Conservation (phyloP, 441 rosid genomes). For the Mallotus japonicus region DNA sequence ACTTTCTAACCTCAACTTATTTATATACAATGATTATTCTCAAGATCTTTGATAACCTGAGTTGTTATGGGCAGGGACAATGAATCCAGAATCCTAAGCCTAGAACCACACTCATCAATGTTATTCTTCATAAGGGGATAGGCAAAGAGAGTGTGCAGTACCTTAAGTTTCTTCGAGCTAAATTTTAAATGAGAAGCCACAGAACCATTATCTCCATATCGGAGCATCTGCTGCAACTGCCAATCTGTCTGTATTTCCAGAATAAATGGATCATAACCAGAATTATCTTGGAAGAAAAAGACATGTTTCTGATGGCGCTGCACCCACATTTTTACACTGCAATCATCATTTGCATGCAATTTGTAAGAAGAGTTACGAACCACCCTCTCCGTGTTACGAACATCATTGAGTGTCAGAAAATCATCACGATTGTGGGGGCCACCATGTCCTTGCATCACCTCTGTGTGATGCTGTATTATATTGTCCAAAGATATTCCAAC, state of each 20-base stretch:
- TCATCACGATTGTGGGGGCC: constrained; percentile 59
- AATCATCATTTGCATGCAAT: constrained; percentile 39
- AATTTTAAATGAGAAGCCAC: constrained; percentile 49
- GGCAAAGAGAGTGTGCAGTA: constrained; percentile 16
- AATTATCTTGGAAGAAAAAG: constrained; percentile 45
- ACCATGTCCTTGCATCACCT: constrained; percentile 48
- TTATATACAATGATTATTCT: not conserved
- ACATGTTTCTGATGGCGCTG: constrained; percentile 47
- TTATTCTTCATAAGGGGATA: not conserved
- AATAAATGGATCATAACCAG: constrained; percentile 37
- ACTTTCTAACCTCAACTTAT: not conserved
- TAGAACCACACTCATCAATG: not conserved
- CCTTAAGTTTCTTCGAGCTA: constrained; percentile 54
- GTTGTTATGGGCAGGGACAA: not conserved
- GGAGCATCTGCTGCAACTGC: constrained; percentile 60
- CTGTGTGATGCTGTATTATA: constrained; percentile 50
- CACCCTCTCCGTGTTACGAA: constrained; percentile 52
- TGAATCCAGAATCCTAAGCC: constrained; percentile 7
- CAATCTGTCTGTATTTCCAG: constrained; percentile 61
- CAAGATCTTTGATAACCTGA: not conserved
- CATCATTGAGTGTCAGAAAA: constrained; percentile 53
- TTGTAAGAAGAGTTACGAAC: constrained; percentile 42
- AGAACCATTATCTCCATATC: constrained; percentile 40
- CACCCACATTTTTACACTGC: constrained; percentile 48
- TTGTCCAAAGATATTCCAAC: constrained; percentile 51